phyloP scores from a whole-genome alignment of 139 green algal species.

The Tetraselmis striata region DNA sequence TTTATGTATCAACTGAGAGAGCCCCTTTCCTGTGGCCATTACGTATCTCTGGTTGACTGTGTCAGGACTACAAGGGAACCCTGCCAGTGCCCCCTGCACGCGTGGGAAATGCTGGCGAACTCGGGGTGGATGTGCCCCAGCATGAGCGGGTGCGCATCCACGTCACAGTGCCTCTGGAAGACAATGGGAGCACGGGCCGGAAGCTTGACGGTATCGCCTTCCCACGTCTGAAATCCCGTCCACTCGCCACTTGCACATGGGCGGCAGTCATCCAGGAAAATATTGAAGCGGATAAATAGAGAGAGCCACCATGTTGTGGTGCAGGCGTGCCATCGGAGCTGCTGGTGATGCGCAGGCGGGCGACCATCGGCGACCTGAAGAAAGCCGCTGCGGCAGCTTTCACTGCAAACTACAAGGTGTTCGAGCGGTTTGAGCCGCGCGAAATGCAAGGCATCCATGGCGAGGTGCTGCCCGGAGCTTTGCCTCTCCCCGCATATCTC shows the following conservation, averaged over 20 bases:
- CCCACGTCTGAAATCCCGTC: too few species aligned
- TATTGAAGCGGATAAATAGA: too few species aligned
- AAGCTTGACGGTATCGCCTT: background rate
- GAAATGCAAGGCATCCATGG: background rate
- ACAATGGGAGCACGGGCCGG: background rate
- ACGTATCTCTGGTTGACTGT: too few species aligned
- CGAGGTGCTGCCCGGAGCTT: background rate
- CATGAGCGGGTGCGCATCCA: background rate
- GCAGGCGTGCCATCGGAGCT: background rate
- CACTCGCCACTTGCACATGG: too few species aligned
- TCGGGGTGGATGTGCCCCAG: background rate
- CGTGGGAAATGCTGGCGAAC: background rate
- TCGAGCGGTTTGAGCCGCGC: background rate
- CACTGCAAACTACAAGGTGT: background rate
- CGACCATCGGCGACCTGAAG: background rate
- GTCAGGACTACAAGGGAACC: too few species aligned
- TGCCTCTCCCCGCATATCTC: background rate
- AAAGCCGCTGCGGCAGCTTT: background rate
- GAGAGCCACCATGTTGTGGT: background rate
- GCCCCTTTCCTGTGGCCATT: too few species aligned
- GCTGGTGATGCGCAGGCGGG: background rate
- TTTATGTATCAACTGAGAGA: too few species aligned
- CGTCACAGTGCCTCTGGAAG: background rate
- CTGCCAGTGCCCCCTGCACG: too few species aligned
- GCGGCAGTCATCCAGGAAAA: too few species aligned